These are phyloP conservation scores for Paxillus involutus DNA, from an alignment of 768 basidiomycete genomes.

Conservation along the genomic window DNA sequence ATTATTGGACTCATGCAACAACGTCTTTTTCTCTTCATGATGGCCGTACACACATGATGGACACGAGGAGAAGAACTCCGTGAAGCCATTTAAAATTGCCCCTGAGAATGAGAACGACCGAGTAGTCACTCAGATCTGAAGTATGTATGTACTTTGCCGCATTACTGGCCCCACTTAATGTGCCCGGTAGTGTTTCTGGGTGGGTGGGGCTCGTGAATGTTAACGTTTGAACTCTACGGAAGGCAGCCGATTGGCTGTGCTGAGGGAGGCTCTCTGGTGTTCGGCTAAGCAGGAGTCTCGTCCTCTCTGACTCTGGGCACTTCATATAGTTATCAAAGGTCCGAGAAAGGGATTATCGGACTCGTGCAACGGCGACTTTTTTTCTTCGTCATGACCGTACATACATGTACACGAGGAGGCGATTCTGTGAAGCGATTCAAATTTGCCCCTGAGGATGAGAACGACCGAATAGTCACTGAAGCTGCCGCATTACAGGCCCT, in stretches of 20 bases:
- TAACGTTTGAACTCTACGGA: constrained; percentile 1
- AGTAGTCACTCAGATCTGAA: not conserved
- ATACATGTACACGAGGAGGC: no score
- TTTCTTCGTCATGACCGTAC: not conserved
- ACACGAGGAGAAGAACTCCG: not conserved
- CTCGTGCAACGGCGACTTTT: not conserved
- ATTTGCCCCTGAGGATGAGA: constrained; percentile 13
- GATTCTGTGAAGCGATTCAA: no score
- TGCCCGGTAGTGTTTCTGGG: not conserved
- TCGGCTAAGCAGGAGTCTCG: constrained; percentile 8
- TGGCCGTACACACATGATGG: no score
- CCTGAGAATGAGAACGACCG: constrained; percentile 15
- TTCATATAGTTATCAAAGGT: not conserved
- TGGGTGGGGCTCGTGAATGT: no score
- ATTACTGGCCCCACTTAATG: not conserved
- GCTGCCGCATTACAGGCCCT: not conserved
- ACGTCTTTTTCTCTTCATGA: not conserved
- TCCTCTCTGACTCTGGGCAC: not conserved
- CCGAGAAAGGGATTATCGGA: not conserved
- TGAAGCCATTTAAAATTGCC: not conserved
- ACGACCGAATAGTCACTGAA: not conserved
- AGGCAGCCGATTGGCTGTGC: constrained; percentile 15
- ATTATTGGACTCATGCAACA: not conserved
- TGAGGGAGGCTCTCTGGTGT: constrained; percentile 1
- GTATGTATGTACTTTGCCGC: not conserved